Percentiles rank a stretch among this genome's conserved stretches.
Evolutionary conservation across 805 yeast genomes (phyloP).

Genomic region (Danielia reshetovae): DNA sequence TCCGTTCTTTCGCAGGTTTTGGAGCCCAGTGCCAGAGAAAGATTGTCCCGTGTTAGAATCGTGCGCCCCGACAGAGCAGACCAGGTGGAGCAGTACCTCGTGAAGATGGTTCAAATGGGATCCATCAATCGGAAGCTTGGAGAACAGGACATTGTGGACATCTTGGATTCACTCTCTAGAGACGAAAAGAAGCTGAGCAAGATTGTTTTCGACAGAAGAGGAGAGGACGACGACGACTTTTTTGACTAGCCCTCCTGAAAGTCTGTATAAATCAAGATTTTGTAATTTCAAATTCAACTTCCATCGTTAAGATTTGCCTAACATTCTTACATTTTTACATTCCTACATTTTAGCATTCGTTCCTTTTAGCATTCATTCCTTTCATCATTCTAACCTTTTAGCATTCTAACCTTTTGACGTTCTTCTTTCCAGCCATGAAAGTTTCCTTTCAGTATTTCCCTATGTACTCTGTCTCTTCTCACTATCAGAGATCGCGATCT

Average conservation of each 20-base stretch:
- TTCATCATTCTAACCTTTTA: too few relatives aligned
- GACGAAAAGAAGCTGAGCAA: conserved; percentile 64
- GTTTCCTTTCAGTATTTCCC: too few relatives aligned
- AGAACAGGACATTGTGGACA: conserved; percentile 78
- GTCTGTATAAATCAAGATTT: too few relatives aligned
- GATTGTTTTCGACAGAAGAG: conserved; percentile 56
- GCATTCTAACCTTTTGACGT: too few relatives aligned
- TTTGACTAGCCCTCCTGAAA: conserved; percentile 29
- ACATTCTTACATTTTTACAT: too few relatives aligned
- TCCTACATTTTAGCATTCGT: too few relatives aligned
- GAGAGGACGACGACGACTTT: conserved; percentile 29
- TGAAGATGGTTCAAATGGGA: conserved; percentile 72
- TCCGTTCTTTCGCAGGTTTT: conserved; percentile 61
- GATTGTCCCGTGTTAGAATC: conserved; percentile 78
- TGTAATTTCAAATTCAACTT: too few relatives aligned
- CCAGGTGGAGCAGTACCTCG: conserved; percentile 78
- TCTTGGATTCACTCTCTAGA: conserved; percentile 76
- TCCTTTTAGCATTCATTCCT: too few relatives aligned
- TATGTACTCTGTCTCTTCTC: too few relatives aligned
- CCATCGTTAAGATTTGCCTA: too few relatives aligned
- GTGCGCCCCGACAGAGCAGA: conserved; percentile 90
- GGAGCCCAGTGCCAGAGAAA: conserved; percentile 80
- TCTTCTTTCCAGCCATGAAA: too few relatives aligned
- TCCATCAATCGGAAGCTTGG: conserved; percentile 68
- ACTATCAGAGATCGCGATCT: too few relatives aligned